Base-by-base conservation (phyloP, 345 rosid species). In the Gossypium stocksii region DNA sequence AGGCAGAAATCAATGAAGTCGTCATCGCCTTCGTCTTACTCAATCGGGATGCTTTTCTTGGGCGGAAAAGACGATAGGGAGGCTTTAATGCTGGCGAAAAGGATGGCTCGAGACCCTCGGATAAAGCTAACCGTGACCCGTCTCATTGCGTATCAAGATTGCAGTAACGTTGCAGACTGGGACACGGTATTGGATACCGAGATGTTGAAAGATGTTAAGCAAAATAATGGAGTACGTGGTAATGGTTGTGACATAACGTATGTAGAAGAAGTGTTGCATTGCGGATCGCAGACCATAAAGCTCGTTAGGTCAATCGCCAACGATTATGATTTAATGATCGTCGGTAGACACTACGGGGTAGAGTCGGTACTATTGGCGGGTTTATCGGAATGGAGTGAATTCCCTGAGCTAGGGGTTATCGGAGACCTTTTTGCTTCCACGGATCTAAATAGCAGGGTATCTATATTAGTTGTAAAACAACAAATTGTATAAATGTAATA, bases 11-110 rank as follows among this genome's bases (percentile, higher is more conserved):
- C 25, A 0, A 25, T 53, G 2, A 60, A 20, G 19, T 16, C 27
- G 8, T 13, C 66, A 15, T 34, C 41, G 3, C n/a, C 46, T 12
- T 58, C 54, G 25, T 4, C 58, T 5, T 34, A 12, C 7, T 73
- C 58, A 92, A 90, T 46, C 66, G 85, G 0, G 95, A 89, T 53
- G 92, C 85, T 2, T 17, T 90, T 87, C 79, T 70, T 85, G 2
- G 95, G 95, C 0, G 93, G 93, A 1, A 76, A 64, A 19, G 97
- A 92, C 54, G 95, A 92, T 43, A 65, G 85, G 0, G 97, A 89
- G 54, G 92, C 87, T 2, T 20, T 90, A 3, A 59, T 80, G 0
- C 84, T 34, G 41, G 41, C 41, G 41, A 34, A 34, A 34, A 34
- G 1, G 41, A 34, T 34, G 41, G 41, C 41, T 1, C 69, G 66